Percentiles rank a stretch among this genome's conserved stretches.
Evolutionary conservation across 176 grass and related monocot species (phyloP).

Genomic region (Lolium perenne): DNA sequence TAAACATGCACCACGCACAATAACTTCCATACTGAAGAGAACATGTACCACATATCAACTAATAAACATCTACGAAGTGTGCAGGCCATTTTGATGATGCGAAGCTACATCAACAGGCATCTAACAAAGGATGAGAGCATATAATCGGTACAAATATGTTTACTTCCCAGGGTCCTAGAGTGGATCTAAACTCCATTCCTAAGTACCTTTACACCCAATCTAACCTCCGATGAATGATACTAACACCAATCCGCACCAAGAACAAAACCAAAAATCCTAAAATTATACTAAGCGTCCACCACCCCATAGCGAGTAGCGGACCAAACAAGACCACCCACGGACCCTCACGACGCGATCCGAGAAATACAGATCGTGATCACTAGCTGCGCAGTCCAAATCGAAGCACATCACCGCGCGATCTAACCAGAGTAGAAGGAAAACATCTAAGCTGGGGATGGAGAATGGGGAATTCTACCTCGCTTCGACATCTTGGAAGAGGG

Average conservation of each 20-base stretch:
- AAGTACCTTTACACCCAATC: neutral
- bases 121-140: neutral
- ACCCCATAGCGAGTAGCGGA: neutral
- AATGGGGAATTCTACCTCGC: slow-evolving; percentile 44
- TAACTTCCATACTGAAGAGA: too few species aligned
- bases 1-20: neutral
- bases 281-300: neutral
- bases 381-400: neutral
- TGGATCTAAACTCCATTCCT: neutral
- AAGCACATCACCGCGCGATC: neutral
- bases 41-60: neutral
- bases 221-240: neutral
- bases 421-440: neutral
- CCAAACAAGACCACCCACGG: neutral
- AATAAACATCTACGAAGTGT: neutral
- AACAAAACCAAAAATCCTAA: neutral
- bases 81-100: neutral
- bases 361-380: neutral
- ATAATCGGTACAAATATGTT: neutral
- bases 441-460: neutral
- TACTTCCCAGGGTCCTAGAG: neutral
- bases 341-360: neutral
- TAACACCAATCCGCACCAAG: neutral
- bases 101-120: neutral
- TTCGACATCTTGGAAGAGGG: slow-evolving; percentile 74